Evolutionary conservation across 1,139 yeast genomes (phyloP).

Genomic region (Pichia sp.): DNA sequence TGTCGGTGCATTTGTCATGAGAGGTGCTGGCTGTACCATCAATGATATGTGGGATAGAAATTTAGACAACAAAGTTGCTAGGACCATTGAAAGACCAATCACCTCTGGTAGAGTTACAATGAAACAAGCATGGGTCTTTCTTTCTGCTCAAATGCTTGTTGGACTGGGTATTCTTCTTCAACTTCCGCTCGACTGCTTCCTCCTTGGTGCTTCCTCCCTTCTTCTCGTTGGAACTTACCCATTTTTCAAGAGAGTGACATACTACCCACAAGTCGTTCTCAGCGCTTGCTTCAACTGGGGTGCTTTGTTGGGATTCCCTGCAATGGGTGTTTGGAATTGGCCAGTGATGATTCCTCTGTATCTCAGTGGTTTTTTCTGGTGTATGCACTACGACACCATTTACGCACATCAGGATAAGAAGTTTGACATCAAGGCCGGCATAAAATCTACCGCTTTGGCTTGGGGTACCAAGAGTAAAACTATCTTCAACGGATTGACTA

Average conservation of each 20-base stretch:
- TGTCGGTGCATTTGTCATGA: conserved; percentile 82
- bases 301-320: conserved; percentile 89
- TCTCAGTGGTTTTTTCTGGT: conserved; percentile 80
- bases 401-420: conserved; percentile 96
- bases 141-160: conserved; percentile 70
- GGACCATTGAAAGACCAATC: conserved; percentile 86
- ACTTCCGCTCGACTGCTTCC: conserved; percentile 77
- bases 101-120: conserved; percentile 80
- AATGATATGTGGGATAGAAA: conserved; percentile 85
- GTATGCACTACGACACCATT: conserved; percentile 91
- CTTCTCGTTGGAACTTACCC: conserved; percentile 86
- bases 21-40: conserved; percentile 97
- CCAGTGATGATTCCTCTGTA: conserved; percentile 76
- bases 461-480: conserved; percentile 83
- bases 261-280: conserved; percentile 85
- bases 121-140: conserved; percentile 67
- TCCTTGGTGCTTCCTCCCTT: conserved; percentile 76
- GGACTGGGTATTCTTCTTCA: conserved; percentile 71
- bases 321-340: conserved; percentile 80
- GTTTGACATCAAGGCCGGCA: conserved; percentile 84
- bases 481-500: conserved; percentile 58
- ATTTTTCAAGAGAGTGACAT: conserved; percentile 86
- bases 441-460: conserved; percentile 88
- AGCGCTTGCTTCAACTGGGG: conserved; percentile 94
- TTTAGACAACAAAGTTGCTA: conserved; percentile 76